Conservation (phyloP, 257 asterid genomes). For the Cynanchum wilfordii region DNA sequence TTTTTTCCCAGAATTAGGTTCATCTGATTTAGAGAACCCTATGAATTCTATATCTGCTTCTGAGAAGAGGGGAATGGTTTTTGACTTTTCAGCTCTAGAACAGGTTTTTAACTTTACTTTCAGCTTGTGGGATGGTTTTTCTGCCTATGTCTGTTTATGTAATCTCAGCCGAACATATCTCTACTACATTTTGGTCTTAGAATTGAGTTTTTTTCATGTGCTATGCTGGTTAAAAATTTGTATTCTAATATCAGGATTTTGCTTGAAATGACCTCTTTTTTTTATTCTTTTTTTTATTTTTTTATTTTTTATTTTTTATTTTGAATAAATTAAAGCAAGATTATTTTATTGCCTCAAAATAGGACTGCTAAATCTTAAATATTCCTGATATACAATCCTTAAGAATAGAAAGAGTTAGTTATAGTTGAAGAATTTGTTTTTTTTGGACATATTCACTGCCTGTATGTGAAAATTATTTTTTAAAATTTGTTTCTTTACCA, state of each 20-base stretch:
- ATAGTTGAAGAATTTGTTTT: neutral
- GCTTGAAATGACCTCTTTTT: neutral
- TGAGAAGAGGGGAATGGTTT: conserved; percentile 41
- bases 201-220: neutral
- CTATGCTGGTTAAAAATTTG: neutral
- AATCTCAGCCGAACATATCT: neutral
- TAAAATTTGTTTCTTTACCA: neutral
- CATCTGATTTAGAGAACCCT: conserved; percentile 39
- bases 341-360: neutral
- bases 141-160: neutral
- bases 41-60: conserved; percentile 32
- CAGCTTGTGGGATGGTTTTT: neutral
- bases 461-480: neutral
- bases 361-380: neutral
- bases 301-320: too few relatives aligned
- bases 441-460: neutral
- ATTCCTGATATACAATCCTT: neutral
- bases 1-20: conserved; percentile 46
- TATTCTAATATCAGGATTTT: neutral
- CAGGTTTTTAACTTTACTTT: conserved; percentile 51
- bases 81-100: conserved; percentile 89
- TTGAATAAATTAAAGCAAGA: neutral
- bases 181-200: neutral
- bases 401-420: neutral
- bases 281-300: too few relatives aligned